Conservation (phyloP, 2,329 filamentous ascomycete genomes). For the Cordyceps fumosorosea region DNA sequence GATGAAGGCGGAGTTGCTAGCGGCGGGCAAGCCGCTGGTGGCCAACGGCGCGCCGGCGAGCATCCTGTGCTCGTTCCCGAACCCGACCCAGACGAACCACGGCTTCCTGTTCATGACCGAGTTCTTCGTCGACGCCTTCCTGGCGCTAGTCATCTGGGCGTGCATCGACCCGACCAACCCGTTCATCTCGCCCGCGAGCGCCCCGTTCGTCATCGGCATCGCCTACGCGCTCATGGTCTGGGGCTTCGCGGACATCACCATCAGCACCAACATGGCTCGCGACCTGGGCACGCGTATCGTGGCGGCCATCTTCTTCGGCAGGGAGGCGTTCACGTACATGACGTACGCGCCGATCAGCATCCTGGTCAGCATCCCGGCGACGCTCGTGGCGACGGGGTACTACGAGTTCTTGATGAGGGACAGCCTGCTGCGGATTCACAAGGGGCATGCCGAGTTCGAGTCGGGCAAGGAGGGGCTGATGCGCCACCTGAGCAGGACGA, state of each 20-base stretch:
- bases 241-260: slow-evolving; percentile 49
- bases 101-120: slow-evolving; percentile 53
- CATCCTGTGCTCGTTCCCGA: slow-evolving; percentile 49
- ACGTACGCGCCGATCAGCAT: slow-evolving; percentile 46
- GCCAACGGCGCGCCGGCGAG: slow-evolving; percentile 43
- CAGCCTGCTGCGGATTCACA: slow-evolving; percentile 42
- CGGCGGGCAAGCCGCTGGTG: slow-evolving; percentile 25
- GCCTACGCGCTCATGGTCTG: slow-evolving; percentile 48
- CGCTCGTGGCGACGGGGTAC: slow-evolving; percentile 45
- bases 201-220: slow-evolving; percentile 49
- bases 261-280: slow-evolving; percentile 50
- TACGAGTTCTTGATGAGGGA: slow-evolving; percentile 51
- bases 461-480: slow-evolving; percentile 17
- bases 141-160: slow-evolving; percentile 52
- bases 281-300: slow-evolving; percentile 55
- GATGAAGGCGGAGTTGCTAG: slow-evolving; percentile 28
- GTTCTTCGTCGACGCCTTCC: slow-evolving; percentile 52
- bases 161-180: slow-evolving; percentile 52
- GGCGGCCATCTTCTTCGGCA: slow-evolving; percentile 44
- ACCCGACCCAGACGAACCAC: slow-evolving; percentile 41
- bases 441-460: slow-evolving; percentile 34
- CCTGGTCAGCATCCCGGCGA: slow-evolving; percentile 50
- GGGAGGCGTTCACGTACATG: slow-evolving; percentile 21
- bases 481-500: slow-evolving; percentile 15
- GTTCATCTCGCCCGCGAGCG: slow-evolving; percentile 40